A percentile compares a stretch with the other conserved stretches of the same genome.
phyloP scores from a whole-genome alignment of 176 grass and related monocot species.

The Triticum urartu region DNA sequence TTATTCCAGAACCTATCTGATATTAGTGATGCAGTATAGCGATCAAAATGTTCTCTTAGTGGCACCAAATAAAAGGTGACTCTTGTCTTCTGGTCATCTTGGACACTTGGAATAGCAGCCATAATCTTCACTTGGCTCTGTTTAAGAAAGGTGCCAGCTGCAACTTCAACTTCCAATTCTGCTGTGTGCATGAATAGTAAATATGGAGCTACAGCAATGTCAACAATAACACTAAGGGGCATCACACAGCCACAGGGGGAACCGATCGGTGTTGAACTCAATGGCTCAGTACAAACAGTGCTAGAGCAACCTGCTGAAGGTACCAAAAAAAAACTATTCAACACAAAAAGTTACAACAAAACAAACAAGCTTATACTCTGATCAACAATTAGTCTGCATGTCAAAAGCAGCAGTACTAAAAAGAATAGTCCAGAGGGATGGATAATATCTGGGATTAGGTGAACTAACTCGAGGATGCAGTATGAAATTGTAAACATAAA shows the following conservation, averaged over 20 bases:
- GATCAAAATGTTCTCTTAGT: constrained; percentile 85
- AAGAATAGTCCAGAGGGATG: constrained; percentile 7
- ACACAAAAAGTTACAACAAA: neutral
- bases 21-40: constrained; percentile 64
- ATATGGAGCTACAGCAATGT: constrained; percentile 78
- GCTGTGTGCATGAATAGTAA: constrained; percentile 77
- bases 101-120: constrained; percentile 74
- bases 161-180: constrained; percentile 88
- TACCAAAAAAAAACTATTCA: constrained; percentile 10
- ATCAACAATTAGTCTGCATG: neutral
- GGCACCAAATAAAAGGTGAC: constrained; percentile 94
- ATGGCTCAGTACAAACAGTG: constrained; percentile 59
- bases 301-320: constrained; percentile 72
- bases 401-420: neutral
- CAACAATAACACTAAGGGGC: constrained; percentile 65
- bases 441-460: neutral
- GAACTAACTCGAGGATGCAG: neutral
- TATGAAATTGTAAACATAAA: neutral
- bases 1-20: constrained; percentile 83
- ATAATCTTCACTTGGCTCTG: constrained; percentile 99
- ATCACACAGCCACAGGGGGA: constrained; percentile 89
- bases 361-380: neutral
- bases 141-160: constrained; percentile 90
- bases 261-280: constrained; percentile 66
- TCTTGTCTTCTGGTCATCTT: constrained; percentile 80